Evolutionary conservation across 345 rosid species (phyloP).

Genomic region (Pseudoturritis turrita): DNA sequence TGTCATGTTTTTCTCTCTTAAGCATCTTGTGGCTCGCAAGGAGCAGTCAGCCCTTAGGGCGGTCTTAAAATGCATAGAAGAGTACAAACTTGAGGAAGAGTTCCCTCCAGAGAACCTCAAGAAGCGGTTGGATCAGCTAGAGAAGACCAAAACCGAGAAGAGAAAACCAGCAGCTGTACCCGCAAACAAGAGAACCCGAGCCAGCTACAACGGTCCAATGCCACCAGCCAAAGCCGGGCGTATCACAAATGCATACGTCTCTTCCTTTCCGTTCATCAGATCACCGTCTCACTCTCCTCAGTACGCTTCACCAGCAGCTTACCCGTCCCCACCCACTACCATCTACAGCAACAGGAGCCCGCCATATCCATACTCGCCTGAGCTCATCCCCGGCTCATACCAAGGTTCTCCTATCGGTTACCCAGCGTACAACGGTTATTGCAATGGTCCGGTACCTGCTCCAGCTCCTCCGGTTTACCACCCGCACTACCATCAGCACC

Average conservation of each 20-base stretch:
- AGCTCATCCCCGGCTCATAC: constrained; percentile 26
- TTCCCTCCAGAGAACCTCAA: constrained; percentile 93
- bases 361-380: constrained; percentile 31
- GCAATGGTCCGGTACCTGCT: constrained; percentile 29
- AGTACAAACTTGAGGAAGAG: constrained; percentile 80
- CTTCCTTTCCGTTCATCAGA: constrained; percentile 82
- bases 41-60: constrained; percentile 94
- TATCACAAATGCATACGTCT: constrained; percentile 81
- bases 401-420: constrained; percentile 33
- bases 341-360: constrained; percentile 39
- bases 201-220: constrained; percentile 90
- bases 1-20: constrained; percentile 15
- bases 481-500: constrained; percentile 33
- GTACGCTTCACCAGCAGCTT: constrained; percentile 57
- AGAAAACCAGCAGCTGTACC: constrained; percentile 75
- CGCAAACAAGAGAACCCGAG: constrained; percentile 89
- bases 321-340: constrained; percentile 52
- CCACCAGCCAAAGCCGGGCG: constrained; percentile 99
- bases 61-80: constrained; percentile 94
- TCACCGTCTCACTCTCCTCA: constrained; percentile 88
- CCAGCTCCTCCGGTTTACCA: constrained; percentile 35
- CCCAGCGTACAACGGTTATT: constrained; percentile 31
- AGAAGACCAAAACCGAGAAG: constrained; percentile 90
- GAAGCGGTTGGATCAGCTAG: constrained; percentile 97
- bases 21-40: constrained; percentile 83